Conservation (phyloP, 2,329 filamentous ascomycete species). For the Colletotrichum spaethianum region DNA sequence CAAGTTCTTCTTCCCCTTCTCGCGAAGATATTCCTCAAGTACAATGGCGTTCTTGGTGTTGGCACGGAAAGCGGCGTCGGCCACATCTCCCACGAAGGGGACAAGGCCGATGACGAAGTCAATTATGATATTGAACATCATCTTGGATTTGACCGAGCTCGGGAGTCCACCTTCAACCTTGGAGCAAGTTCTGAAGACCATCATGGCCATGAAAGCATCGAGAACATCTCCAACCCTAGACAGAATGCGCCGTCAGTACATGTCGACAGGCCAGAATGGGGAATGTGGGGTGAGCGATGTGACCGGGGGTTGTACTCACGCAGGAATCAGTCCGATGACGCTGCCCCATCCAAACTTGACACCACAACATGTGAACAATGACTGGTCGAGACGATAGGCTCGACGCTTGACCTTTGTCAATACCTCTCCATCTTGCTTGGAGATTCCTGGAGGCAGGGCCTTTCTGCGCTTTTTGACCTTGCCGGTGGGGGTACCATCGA, state of each 20-base stretch:
- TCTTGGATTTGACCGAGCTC: conserved; percentile 70
- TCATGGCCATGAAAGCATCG: conserved; percentile 81
- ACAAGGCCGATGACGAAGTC: conserved; percentile 83
- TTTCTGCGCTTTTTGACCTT: conserved; percentile 90
- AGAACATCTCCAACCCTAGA: conserved; percentile 79
- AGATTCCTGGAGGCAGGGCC: conserved; percentile 86
- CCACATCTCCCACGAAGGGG: conserved; percentile 82
- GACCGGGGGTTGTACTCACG: conserved; percentile 65
- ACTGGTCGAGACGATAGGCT: conserved; percentile 89
- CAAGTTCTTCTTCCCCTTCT: conserved; percentile 74
- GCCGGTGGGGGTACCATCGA: conserved; percentile 74
- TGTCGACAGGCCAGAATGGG: not conserved
- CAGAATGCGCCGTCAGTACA: not conserved
- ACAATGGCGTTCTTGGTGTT: conserved; percentile 83
- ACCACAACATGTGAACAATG: conserved; percentile 84
- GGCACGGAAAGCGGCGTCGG: conserved; percentile 79
- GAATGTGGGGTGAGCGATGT: not conserved
- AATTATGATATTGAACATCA: conserved; percentile 84
- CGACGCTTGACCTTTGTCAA: conserved; percentile 88
- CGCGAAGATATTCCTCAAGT: conserved; percentile 77
- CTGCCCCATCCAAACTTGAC: conserved; percentile 91
- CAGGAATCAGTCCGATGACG: conserved; percentile 86
- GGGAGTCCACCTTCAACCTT: conserved; percentile 85
- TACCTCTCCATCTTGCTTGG: conserved; percentile 83
- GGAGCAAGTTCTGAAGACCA: conserved; percentile 80